Evolutionary conservation across 2,329 filamentous ascomycete species (phyloP), one percentile per base, ranked within the genome.

Genomic region (Polychaeton citri): DNA sequence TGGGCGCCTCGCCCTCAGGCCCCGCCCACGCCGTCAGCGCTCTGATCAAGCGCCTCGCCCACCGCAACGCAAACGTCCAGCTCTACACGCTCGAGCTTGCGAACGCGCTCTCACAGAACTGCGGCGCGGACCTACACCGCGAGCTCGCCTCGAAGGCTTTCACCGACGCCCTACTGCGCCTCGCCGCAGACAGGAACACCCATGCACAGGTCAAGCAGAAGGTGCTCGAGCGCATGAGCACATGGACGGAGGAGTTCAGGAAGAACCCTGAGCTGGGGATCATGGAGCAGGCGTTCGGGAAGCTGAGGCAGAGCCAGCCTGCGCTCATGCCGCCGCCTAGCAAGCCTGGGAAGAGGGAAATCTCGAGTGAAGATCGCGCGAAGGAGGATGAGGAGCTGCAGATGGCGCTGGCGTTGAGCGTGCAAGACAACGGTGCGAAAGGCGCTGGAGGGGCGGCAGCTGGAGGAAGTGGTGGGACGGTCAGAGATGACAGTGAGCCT

Each of bases 381-480:
- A 94, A 93, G 62, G 90, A 98, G 61, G 90, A 98, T 42, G 87
- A 96, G 34, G 90, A 98, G 62, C 66, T 98, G 37, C 90, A 96
- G 59, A 94, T 95, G 76, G 90, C 90, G 2, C 69, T 98, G 33
- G 87, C 81, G 51, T 69, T 98, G 52, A 95, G 86, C 30, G 73
- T 98, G 49, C 85, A 93, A 57, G 90, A 98, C 42, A 88, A 92
- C 52, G 58, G 64, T 21, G 55, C 62, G 9, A 43, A 49, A 35
- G 55, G 55, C 30, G 51, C 57, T n/a, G 47, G 58, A 9, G 46
- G 61, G 15, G 54, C 60, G 5, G 51, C 57, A 13, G 43, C 33
- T 37, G 47, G 34, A 19, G 38, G 33, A 30, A 28, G 15, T 28
- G 24, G 24, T 12, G 7, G 7, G 21, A 30, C 32, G 12, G 40